Percentiles rank a stretch among this genome's conserved stretches.
These are phyloP conservation scores for Huiozyma naganishii DNA, from an alignment of 805 yeast species.

Conservation along the genomic window DNA sequence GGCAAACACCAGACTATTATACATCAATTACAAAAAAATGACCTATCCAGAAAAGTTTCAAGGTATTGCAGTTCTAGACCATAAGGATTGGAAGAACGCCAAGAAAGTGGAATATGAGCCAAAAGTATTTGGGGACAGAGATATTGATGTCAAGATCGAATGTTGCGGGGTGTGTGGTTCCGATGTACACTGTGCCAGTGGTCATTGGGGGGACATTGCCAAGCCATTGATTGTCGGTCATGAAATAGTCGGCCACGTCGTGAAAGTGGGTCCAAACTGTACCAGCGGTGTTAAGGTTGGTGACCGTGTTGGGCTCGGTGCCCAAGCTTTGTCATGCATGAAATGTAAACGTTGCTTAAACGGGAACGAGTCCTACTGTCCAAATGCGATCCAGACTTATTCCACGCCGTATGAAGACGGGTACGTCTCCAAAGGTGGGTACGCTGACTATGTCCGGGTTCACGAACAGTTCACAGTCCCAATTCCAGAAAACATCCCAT, in stretches of 20 bases:
- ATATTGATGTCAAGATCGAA: constrained; percentile 47
- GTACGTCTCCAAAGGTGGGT: constrained; percentile 50
- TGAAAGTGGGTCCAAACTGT: constrained; percentile 49
- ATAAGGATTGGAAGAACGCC: constrained; percentile 46
- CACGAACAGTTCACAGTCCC: constrained; percentile 54
- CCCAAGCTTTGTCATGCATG: constrained; percentile 50
- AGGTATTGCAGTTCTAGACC: constrained; percentile 46
- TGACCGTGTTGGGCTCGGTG: constrained; percentile 75
- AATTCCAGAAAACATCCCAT: constrained; percentile 45
- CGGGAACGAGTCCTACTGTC: constrained; percentile 50
- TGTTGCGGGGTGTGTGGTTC: constrained; percentile 63
- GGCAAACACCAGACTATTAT: too few species aligned
- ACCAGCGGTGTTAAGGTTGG: constrained; percentile 43
- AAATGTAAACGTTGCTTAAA: constrained; percentile 48
- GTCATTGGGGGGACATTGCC: constrained; percentile 15
- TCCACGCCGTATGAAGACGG: constrained; percentile 34
- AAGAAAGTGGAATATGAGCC: constrained; percentile 40
- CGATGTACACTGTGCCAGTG: constrained; percentile 29
- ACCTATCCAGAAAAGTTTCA: constrained; percentile 35
- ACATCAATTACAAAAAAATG: neutral
- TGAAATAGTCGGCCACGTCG: constrained; percentile 52
- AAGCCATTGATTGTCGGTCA: constrained; percentile 50
- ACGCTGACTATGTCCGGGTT: constrained; percentile 52
- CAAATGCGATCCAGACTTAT: constrained; percentile 40
- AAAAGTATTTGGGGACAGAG: constrained; percentile 34